Base-by-base conservation (phyloP, 805 yeast genomes). In the Scheffersomyces amazonensis region DNA sequence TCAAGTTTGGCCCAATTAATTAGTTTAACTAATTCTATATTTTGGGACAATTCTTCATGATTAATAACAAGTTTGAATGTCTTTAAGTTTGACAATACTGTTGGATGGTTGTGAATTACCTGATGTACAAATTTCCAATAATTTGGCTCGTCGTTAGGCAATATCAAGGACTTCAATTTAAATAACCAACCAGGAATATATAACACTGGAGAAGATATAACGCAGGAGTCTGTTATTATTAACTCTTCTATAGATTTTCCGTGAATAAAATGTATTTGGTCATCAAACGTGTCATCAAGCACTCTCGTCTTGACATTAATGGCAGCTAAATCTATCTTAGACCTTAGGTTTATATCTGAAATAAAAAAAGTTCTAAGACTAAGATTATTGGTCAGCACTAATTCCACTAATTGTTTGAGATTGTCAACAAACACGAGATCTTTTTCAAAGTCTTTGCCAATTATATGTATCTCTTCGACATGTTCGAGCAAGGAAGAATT, bases 51-150 rank as follows among this genome's bases (percentile, higher is more conserved):
- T 21, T 46, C 34, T n/a, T 44, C 36, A 24, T 47, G 51, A 23
- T 50, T 42, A 35, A 56, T 53, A n/a, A 59, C 53, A 28, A 62
- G 37, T 29, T 48, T 54, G 40, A 64, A 54, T 5, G 58, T 52
- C 12, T 41, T 36, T 11, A 59, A 41, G 2, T 40, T 46, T 3
- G 29, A 16, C 13, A 46, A 25, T 15, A 34, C 30, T 13, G 30
- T n/a, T 8, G 32, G 23, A n/a, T 34, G 31, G 11, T 23, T 7
- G 7, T 35, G 19, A 11, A 39, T 8, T 7, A 37, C 31, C 16
- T 21, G n/a, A 1, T 42, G 32, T 9, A 52, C 42, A 34, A 49
- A 41, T 11, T 36, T 25, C 57, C 57, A 52, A 35, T 48, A 55
- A 11, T 15, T 11, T 2, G 22, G 16, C 15, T 34, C 33, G 38